A percentile compares a stretch with the other conserved stretches of the same genome.
Evolutionary conservation across 2,329 filamentous ascomycete genomes (phyloP).

Genomic region (Aspergillus chevalieri): DNA sequence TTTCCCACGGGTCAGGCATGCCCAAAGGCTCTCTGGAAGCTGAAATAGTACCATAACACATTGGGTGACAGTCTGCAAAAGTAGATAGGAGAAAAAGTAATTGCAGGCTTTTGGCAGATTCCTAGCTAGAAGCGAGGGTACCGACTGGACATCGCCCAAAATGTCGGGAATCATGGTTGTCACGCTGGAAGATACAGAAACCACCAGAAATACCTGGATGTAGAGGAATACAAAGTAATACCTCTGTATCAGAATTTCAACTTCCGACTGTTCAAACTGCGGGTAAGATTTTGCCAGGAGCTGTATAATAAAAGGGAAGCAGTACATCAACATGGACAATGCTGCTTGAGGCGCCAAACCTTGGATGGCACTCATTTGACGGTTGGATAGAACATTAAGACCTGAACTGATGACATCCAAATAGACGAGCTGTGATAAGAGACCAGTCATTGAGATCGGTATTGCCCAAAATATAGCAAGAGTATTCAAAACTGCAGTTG

Average conservation of each 20-base stretch:
- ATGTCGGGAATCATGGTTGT: constrained; percentile 20
- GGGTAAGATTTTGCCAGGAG: constrained; percentile 6
- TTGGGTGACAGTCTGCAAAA: constrained; percentile 13
- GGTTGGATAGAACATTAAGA: constrained; percentile 1
- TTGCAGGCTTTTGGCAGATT: constrained; percentile 19
- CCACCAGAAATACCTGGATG: constrained; percentile 18
- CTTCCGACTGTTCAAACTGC: neutral
- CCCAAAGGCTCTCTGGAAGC: constrained; percentile 4
- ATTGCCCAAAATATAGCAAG: constrained; percentile 6
- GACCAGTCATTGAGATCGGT: constrained; percentile 5
- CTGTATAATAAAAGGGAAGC: constrained; percentile 13
- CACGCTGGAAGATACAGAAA: constrained; percentile 19
- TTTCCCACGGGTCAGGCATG: neutral
- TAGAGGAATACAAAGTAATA: constrained; percentile 20
- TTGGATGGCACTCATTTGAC: constrained; percentile 12
- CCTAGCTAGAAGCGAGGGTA: constrained; percentile 15
- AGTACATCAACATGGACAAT: constrained; percentile 16
- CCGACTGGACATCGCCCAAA: constrained; percentile 10
- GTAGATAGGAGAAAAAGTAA: constrained; percentile 21
- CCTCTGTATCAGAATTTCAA: constrained; percentile 16
- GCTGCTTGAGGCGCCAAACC: constrained; percentile 17
- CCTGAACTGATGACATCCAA: neutral
- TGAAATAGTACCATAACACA: constrained; percentile 7
- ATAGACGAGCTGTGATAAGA: constrained; percentile 6
- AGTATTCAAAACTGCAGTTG: neutral